Evolutionary conservation across 345 rosid genomes (phyloP), one percentile per base, ranked within the genome.

Genomic region (Psidium guajava): DNA sequence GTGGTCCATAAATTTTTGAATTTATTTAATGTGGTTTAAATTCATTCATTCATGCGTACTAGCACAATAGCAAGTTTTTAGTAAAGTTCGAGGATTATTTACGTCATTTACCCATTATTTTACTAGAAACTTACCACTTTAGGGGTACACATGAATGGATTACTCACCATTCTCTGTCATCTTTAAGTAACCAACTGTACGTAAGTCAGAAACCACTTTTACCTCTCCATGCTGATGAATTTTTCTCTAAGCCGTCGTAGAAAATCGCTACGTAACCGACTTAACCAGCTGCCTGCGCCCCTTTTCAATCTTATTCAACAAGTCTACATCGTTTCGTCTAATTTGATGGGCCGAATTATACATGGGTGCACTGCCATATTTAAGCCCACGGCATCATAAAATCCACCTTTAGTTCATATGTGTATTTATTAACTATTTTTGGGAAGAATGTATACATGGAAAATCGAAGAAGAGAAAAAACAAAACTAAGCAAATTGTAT

Each of bases 221-320:
- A 64, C 5, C 22, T 64, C 77, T 64, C 77, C 0, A 18, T 32
- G 47, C 44, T 64, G 47, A 64, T 64, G 42, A 32, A 64, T 0
- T 16, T 32, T 64, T 16, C 3, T 0, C 6, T 15, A 61, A 20
- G 6, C 44, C 36, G 18, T 32, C 32, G 1, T 32, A 8, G 75
- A 64, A 64, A 16, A 28, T 64, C 24, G 18, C 24, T 32, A 13
- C 24, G 9, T 16, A 16, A 16, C 10, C 0, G 4, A 6, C 69
- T 28, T 15, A 61, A 61, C 11, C 2, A 7, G 6, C 32, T 28
- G 74, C 40, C 0, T 6, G 5, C 28, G n/a, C 27, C 21, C 74
- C 5, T 15, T 61, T 61, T 59, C 42, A 61, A 61, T 61, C 74
- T 28, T 6, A 28, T 28, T 27, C 74, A 32, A 61, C 5, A n/a